Conservation (phyloP, 805 yeast genomes). For the Ogataea trehaloabstinens region DNA sequence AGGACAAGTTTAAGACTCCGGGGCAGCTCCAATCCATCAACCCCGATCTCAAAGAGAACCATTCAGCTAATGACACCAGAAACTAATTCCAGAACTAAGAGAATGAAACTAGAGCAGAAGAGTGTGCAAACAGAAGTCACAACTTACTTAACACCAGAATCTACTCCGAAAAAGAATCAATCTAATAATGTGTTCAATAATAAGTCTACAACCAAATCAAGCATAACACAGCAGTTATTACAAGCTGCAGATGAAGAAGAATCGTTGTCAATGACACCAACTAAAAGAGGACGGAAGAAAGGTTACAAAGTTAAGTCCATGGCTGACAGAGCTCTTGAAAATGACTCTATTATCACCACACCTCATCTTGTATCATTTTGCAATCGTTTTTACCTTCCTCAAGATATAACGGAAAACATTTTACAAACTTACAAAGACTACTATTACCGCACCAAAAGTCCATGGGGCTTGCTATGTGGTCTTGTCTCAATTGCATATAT, state of each 20-base stretch:
- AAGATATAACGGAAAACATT: constrained; percentile 47
- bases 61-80: constrained; percentile 12
- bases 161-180: constrained; percentile 15
- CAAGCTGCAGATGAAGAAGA: constrained; percentile 16
- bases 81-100: constrained; percentile 10
- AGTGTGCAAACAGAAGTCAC: background rate
- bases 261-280: background rate
- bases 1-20: constrained; percentile 35
- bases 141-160: constrained; percentile 18
- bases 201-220: constrained; percentile 9
- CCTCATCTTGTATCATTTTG: constrained; percentile 48
- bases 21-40: constrained; percentile 12
- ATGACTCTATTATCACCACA: constrained; percentile 27
- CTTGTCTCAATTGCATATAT: constrained; percentile 57
- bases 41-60: constrained; percentile 27
- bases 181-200: background rate
- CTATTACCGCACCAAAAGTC: constrained; percentile 53
- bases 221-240: constrained; percentile 16
- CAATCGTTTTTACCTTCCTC: constrained; percentile 62
- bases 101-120: background rate
- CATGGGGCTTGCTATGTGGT: constrained; percentile 72
- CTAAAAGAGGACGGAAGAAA: constrained; percentile 15
- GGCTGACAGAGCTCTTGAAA: constrained; percentile 10
- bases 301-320: constrained; percentile 16
- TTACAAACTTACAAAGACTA: constrained; percentile 50